Base-by-base conservation (phyloP, 2,329 filamentous ascomycete genomes). In the Colletotrichum spaethianum region DNA sequence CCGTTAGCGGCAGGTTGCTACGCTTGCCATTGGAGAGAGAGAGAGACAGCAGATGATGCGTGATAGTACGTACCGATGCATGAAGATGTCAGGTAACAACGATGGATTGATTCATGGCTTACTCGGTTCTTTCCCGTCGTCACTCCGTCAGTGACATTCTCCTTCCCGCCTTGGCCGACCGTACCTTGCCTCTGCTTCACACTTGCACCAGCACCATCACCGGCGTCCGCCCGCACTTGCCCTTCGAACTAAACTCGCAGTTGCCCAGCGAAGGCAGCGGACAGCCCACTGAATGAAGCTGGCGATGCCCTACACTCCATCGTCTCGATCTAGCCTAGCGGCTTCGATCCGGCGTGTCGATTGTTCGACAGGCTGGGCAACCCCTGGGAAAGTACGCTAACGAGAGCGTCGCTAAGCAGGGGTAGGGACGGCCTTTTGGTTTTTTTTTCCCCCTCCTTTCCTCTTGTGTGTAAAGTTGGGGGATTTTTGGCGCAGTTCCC, bases 351-450 rank as follows among this genome's bases (percentile, higher is more conserved):
- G n/a, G 40, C 59, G 52, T 63, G 36, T 44, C 5, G 53, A 12
- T 64, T 11, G 11, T 57, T 59, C 44, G 44, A 63, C 28, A 56
- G 50, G 23, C 59, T 59, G 46, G 59, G 59, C 69, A 63, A n/a
- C 69, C 69, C 69, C 69, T 69, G 65, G 69, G 67, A 70, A 23
- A 66, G 44, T 36, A 66, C 55, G 44, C 67, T 61, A 70, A 66
- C n/a, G 46, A 16, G 36, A 36, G 33, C 38, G 55, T 44, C 60
- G 20, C 26, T 33, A 61, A 46, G 48, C 67, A 70, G 62, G 67
- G 62, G 62, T 33, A 12, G 36, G 61, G 63, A 11, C 33, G 46
- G 31, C 12, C 40, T 40, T 70, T 20, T 40, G 66, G 20, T 36
- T 33, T 33, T 33, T 33, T 33, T 4, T 33, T 36, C 33, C 8